These are phyloP conservation scores for Cetradonia linearis DNA, from an alignment of 495 filamentous ascomycete genomes.

Conservation along the genomic window DNA sequence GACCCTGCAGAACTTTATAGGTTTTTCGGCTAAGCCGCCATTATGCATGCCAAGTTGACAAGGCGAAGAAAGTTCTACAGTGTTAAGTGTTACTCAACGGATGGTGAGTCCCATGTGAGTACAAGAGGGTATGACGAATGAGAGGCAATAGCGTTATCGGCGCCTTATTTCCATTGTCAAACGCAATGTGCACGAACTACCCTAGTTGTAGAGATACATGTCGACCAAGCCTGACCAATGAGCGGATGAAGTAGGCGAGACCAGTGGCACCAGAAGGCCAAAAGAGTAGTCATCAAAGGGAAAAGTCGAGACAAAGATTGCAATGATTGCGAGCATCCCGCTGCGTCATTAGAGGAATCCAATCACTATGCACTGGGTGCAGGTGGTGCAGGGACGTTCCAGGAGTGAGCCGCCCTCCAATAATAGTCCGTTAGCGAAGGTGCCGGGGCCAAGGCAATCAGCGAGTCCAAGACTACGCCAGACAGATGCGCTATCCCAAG, in stretches of 20 bases:
- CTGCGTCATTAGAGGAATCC: background rate
- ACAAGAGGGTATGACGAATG: slow-evolving; percentile 1
- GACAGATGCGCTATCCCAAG: background rate
- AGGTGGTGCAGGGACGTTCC: slow-evolving; percentile 8
- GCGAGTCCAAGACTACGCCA: background rate
- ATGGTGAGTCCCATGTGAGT: background rate
- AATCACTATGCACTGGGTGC: too few species aligned
- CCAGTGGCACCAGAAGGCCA: background rate
- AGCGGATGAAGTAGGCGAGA: background rate
- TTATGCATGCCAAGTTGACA: background rate
- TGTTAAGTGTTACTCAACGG: slow-evolving; percentile 1
- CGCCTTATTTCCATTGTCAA: slow-evolving; percentile 6
- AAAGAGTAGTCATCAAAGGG: background rate
- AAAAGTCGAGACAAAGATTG: background rate
- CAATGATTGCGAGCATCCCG: slow-evolving; percentile 4
- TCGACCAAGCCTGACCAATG: background rate
- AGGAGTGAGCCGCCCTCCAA: too few species aligned
- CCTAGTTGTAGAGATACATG: background rate
- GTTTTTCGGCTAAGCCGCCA: background rate
- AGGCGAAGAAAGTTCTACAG: background rate
- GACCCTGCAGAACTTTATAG: slow-evolving; percentile 11
- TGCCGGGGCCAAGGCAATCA: background rate
- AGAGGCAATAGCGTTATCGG: slow-evolving; percentile 14
- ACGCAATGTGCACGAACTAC: background rate
- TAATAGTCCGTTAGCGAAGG: slow-evolving; percentile 10